Conservation (phyloP, 1,284 basidiomycete genomes). For the Grifola frondosa region DNA sequence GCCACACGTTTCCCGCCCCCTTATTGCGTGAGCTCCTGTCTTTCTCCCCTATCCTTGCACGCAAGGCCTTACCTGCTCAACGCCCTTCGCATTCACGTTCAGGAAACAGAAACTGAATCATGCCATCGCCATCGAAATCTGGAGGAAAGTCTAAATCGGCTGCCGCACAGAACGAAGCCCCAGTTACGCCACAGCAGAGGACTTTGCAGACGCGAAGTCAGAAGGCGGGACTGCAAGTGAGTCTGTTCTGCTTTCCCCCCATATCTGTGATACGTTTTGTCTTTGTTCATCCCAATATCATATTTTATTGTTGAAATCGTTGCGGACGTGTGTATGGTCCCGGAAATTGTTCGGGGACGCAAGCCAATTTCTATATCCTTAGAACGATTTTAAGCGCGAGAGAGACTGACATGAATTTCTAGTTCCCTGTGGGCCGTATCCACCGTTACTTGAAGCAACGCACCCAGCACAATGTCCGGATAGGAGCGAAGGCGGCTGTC, state of each 20-base stretch:
- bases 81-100: background rate
- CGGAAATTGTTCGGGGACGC: too few relatives aligned
- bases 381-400: background rate
- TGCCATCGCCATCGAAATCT: conserved; percentile 21
- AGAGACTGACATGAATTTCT: background rate
- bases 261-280: conserved; percentile 35
- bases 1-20: too few relatives aligned
- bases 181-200: conserved; percentile 36
- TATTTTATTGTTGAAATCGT: too few relatives aligned
- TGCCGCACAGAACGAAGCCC: conserved; percentile 37
- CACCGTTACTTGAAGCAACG: conserved; percentile 93
- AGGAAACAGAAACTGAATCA: background rate
- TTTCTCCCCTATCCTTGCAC: background rate
- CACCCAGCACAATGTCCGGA: conserved; percentile 91
- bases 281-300: background rate
- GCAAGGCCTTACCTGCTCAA: too few relatives aligned
- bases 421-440: conserved; percentile 94
- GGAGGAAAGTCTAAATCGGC: conserved; percentile 18
- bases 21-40: background rate
- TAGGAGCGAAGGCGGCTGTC: conserved; percentile 90
- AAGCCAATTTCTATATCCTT: too few relatives aligned
- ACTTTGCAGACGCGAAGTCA: conserved; percentile 72
- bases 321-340: too few relatives aligned
- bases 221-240: conserved; percentile 82
- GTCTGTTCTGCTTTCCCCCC: conserved; percentile 24